Evolutionary conservation across 441 rosid genomes (phyloP), one percentile per base, ranked within the genome.

Genomic region (Adansonia gregorii): DNA sequence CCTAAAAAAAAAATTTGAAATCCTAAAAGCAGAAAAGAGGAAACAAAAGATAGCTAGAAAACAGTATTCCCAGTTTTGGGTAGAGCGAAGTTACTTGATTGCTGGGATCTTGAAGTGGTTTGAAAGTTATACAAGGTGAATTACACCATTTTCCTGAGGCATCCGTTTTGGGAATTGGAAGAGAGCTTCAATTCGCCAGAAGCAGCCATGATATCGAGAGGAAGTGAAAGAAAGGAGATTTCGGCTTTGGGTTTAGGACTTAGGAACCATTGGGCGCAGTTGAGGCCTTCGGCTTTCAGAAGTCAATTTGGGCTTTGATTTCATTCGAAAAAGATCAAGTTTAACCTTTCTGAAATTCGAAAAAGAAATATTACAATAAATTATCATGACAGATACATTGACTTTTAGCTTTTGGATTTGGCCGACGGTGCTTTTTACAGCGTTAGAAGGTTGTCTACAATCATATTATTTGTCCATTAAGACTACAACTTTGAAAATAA

Each of bases 81-180:
- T 19, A 64, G 1, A 4, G 4, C n/a, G 20, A 35, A 39, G 54
- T 80, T 78, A 91, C 97, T 48, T 81, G 87, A 46, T 87, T 86
- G 6, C 79, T 52, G 8, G 24, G 15, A 1, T 17, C 46, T 19
- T 82, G 83, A 1, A 83, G 73, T 81, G 91, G 89, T 66, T 84
- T 94, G 46, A 76, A 78, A 56, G 85, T 73, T 69, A 90, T 79
- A 2, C 39, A 3, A 35, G 92, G 86, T 46, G 93, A 90, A 52
- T 84, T 93, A 12, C 92, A 74, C 98, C 98, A 94, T 49, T 86
- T 93, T 76, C 97, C 93, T 41, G 95, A 90, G 64, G 88, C 90
- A 68, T 94, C 98, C 98, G 92, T 93, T 78, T 66, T 22, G 69
- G 78, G 20, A 75, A 69, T 24, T 49, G 1, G 39, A 69, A 69